Evolutionary conservation across 2,329 filamentous ascomycete species (phyloP).

Genomic region (Curvularia sp.): DNA sequence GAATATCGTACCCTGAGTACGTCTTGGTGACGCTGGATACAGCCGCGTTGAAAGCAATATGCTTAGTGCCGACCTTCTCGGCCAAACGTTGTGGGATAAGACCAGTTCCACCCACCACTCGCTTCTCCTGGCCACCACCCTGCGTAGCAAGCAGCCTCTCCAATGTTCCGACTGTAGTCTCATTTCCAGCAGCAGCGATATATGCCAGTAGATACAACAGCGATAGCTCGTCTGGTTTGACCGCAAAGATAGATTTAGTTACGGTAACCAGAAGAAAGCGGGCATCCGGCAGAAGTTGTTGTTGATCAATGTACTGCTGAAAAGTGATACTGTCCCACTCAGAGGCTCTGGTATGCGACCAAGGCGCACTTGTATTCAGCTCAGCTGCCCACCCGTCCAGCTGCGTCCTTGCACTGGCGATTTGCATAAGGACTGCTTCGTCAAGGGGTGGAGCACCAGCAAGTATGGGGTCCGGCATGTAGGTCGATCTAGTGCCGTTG

Average conservation of each 20-base stretch:
- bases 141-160: conserved; percentile 19
- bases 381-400: conserved; percentile 28
- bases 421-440: conserved; percentile 16
- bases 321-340: conserved; percentile 28
- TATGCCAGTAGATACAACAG: conserved; percentile 31
- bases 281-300: conserved; percentile 16
- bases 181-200: conserved; percentile 30
- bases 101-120: conserved; percentile 32
- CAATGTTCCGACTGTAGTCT: conserved; percentile 23
- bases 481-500: conserved; percentile 19
- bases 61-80: conserved; percentile 20
- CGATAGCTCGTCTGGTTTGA: conserved; percentile 23
- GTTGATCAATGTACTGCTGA: conserved; percentile 14
- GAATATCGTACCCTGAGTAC: conserved; percentile 18
- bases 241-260: conserved; percentile 23
- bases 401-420: conserved; percentile 18
- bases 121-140: conserved; percentile 27
- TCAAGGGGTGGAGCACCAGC: conserved; percentile 25
- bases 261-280: conserved; percentile 18
- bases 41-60: conserved; percentile 27
- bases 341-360: conserved; percentile 19
- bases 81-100: conserved; percentile 29
- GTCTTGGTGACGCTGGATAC: conserved; percentile 25
- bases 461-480: conserved; percentile 19
- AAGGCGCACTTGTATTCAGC: conserved; percentile 27